Evolutionary conservation across 2,329 filamentous ascomycete species (phyloP).

Genomic region (Pseudopithomyces maydicus): DNA sequence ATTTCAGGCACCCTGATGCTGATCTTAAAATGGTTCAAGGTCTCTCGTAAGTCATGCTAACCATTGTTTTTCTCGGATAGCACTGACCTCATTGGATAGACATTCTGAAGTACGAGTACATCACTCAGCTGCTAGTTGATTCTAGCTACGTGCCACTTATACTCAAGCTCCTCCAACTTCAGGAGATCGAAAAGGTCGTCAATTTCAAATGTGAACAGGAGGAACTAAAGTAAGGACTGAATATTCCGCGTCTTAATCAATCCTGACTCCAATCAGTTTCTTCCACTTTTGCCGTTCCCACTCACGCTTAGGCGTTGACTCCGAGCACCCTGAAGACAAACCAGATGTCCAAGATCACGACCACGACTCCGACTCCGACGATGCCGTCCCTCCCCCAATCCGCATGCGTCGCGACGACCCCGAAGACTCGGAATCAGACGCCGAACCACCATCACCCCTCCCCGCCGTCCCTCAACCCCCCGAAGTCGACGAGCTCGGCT

Average conservation of each 20-base stretch:
- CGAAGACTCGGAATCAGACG: slow-evolving; percentile 28
- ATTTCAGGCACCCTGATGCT: slow-evolving; percentile 87
- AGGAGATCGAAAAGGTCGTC: slow-evolving; percentile 89
- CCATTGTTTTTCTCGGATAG: not conserved
- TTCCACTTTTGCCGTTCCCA: slow-evolving; percentile 85
- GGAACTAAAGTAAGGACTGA: slow-evolving; percentile 70
- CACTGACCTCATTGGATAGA: slow-evolving; percentile 58
- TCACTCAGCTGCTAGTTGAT: slow-evolving; percentile 90
- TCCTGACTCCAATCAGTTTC: slow-evolving; percentile 63
- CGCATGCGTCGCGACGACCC: slow-evolving; percentile 57
- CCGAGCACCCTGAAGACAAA: slow-evolving; percentile 28
- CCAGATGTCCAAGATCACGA: slow-evolving; percentile 14
- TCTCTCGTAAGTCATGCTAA: slow-evolving; percentile 69
- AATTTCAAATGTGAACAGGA: slow-evolving; percentile 83
- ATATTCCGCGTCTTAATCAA: not conserved
- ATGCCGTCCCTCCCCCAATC: slow-evolving; percentile 82
- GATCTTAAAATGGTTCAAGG: slow-evolving; percentile 94
- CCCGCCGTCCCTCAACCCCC: slow-evolving; percentile 42
- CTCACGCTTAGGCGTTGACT: slow-evolving; percentile 61
- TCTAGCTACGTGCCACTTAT: slow-evolving; percentile 94
- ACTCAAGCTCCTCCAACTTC: slow-evolving; percentile 90
- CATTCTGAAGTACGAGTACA: slow-evolving; percentile 92
- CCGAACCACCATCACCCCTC: slow-evolving; percentile 27
- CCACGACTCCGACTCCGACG: slow-evolving; percentile 55
- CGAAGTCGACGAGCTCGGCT: slow-evolving; percentile 85